phyloP scores from a whole-genome alignment of 495 filamentous ascomycete species.

The Penicillium parvum region DNA sequence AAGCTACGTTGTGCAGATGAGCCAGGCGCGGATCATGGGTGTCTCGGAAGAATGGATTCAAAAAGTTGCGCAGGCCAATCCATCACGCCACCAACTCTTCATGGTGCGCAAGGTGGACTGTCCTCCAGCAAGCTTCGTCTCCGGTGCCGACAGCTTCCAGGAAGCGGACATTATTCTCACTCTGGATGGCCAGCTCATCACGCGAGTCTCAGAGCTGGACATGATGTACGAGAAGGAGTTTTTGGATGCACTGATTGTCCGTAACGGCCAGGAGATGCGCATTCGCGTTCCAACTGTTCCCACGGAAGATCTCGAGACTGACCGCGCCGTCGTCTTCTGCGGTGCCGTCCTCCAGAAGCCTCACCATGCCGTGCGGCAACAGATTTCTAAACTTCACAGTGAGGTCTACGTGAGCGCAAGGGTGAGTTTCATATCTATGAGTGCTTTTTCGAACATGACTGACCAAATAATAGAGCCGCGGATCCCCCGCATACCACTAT shows the following conservation, averaged over 20 bases:
- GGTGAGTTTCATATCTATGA: constrained; percentile 34
- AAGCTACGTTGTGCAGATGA: constrained; percentile 93
- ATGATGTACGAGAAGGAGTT: constrained; percentile 89
- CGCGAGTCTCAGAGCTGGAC: constrained; percentile 86
- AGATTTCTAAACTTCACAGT: constrained; percentile 92
- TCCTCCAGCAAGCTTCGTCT: constrained; percentile 45
- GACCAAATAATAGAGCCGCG: constrained; percentile 49
- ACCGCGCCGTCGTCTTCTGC: constrained; percentile 88
- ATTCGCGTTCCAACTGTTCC: constrained; percentile 81
- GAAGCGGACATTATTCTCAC: constrained; percentile 94
- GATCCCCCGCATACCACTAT: constrained; percentile 88
- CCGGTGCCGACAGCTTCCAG: constrained; percentile 49
- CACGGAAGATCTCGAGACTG: constrained; percentile 87
- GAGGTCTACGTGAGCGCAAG: constrained; percentile 94
- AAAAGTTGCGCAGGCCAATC: constrained; percentile 79
- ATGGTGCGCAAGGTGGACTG: constrained; percentile 94
- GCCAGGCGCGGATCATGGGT: constrained; percentile 96
- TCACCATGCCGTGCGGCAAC: constrained; percentile 93
- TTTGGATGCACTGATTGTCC: constrained; percentile 82
- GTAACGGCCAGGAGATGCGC: constrained; percentile 72
- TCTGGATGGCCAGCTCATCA: constrained; percentile 87
- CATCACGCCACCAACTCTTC: constrained; percentile 91
- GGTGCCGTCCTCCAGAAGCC: constrained; percentile 89
- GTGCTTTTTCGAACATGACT: not conserved
- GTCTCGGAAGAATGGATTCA: constrained; percentile 94